Conservation (phyloP, 495 filamentous ascomycete genomes). For the Hyaloscypha hepaticicola region DNA sequence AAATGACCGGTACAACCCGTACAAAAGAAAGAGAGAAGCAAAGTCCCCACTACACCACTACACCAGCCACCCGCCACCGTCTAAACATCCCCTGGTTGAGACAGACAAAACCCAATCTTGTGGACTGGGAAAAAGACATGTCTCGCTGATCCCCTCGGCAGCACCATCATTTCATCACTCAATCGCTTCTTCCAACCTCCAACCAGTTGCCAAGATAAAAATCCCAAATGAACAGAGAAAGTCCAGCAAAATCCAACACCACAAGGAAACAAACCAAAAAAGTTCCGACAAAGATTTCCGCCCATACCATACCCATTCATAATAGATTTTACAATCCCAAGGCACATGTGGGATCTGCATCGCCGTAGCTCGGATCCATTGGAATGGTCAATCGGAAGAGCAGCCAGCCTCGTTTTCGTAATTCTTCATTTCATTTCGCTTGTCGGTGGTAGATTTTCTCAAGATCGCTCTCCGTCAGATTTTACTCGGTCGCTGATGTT, state of each 20-base stretch:
- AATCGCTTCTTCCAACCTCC: neutral
- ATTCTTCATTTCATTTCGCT: constrained; percentile 5
- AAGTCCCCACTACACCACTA: too few species aligned
- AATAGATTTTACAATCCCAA: constrained; percentile 5
- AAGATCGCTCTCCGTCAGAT: constrained; percentile 4
- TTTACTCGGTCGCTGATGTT: neutral
- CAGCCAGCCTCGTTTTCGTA: neutral
- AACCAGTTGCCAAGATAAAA: neutral
- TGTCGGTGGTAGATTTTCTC: neutral
- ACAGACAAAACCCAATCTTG: constrained; percentile 24
- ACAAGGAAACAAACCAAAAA: constrained; percentile 20
- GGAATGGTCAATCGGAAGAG: constrained; percentile 17
- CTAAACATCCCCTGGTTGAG: constrained; percentile 7
- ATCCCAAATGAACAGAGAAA: constrained; percentile 6
- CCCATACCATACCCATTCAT: constrained; percentile 18
- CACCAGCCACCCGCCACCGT: neutral
- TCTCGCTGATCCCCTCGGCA: constrained; percentile 15
- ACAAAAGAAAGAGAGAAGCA: neutral
- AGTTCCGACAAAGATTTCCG: neutral
- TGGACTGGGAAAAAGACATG: constrained; percentile 28
- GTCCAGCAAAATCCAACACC: neutral
- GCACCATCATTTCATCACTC: neutral
- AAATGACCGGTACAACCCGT: neutral
- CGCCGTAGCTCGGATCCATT: constrained; percentile 19
- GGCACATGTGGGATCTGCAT: constrained; percentile 12